These are phyloP conservation scores for Backusella westeae DNA, from an alignment of 192 early-diverging fungal genomes.

Conservation along the genomic window DNA sequence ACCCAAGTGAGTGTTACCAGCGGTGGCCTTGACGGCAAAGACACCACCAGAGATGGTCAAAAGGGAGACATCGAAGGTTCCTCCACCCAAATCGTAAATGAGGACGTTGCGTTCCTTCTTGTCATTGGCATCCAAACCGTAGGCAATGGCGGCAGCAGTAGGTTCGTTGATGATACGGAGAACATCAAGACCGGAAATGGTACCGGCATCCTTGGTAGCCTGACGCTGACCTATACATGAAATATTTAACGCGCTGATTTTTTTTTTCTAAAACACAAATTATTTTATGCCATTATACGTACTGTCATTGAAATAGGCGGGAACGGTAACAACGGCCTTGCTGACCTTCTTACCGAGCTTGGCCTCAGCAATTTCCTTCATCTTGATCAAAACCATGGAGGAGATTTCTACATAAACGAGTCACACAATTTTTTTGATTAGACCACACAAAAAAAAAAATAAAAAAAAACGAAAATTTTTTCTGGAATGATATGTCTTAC, in stretches of 20 bases:
- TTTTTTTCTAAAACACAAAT: background rate
- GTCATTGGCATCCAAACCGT: slow-evolving; percentile 92
- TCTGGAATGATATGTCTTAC: slow-evolving; percentile 19
- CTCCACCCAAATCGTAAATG: slow-evolving; percentile 97
- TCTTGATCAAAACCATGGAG: slow-evolving; percentile 73
- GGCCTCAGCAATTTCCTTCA: slow-evolving; percentile 65
- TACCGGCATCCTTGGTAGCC: slow-evolving; percentile 90
- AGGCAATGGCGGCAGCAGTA: slow-evolving; percentile 89
- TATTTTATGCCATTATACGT: background rate
- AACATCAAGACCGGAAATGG: slow-evolving; percentile 82
- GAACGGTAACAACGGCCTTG: slow-evolving; percentile 74
- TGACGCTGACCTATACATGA: slow-evolving; percentile 69
- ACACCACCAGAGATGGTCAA: slow-evolving; percentile 94
- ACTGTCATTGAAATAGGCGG: slow-evolving; percentile 89
- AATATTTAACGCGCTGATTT: background rate
- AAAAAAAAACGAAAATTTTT: background rate
- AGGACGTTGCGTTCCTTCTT: slow-evolving; percentile 92
- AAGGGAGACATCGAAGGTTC: slow-evolving; percentile 98
- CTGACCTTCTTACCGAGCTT: slow-evolving; percentile 62
- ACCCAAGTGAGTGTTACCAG: slow-evolving; percentile 96
- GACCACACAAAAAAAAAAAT: background rate
- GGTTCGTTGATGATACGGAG: slow-evolving; percentile 92
- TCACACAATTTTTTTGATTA: background rate
- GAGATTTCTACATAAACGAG: slow-evolving; percentile 55
- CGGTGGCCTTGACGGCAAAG: slow-evolving; percentile 93